Evolutionary conservation across 2,329 filamentous ascomycete genomes (phyloP).

Genomic region (Grosmannia penicillata): DNA sequence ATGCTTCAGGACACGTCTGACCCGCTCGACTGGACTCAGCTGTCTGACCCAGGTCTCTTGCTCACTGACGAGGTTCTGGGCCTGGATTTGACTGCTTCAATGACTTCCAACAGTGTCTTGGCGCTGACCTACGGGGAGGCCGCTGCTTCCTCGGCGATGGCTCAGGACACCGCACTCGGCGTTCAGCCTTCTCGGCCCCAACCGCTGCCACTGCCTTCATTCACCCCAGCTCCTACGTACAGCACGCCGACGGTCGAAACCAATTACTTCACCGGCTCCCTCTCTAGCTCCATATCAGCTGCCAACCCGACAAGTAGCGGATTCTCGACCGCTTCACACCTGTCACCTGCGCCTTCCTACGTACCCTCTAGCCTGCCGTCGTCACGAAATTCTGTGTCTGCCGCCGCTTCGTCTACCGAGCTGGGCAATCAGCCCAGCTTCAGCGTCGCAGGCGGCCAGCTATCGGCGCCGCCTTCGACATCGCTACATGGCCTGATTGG

Average conservation of each 20-base stretch:
- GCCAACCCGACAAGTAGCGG: too few relatives aligned
- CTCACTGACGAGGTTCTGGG: conserved; percentile 6
- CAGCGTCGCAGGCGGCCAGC: neutral
- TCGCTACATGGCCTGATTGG: too few relatives aligned
- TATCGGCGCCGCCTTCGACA: too few relatives aligned
- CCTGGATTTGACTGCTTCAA: conserved; percentile 2
- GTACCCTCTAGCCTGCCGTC: neutral
- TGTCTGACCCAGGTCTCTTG: conserved; percentile 1
- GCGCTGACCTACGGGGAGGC: neutral
- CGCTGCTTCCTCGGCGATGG: neutral
- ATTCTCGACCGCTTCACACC: too few relatives aligned
- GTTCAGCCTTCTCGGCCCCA: too few relatives aligned
- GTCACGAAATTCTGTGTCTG: neutral
- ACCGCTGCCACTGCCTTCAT: too few relatives aligned
- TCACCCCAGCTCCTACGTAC: too few relatives aligned
- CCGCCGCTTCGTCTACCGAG: neutral
- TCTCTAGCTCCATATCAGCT: too few relatives aligned
- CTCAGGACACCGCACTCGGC: too few relatives aligned
- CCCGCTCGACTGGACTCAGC: conserved; percentile 7
- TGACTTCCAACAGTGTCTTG: neutral
- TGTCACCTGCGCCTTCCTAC: neutral
- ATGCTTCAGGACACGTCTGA: conserved; percentile 4
- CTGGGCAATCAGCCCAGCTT: neutral
- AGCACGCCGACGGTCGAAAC: too few relatives aligned
- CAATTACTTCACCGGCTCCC: too few relatives aligned